phyloP scores from a whole-genome alignment of 2,329 filamentous ascomycete species.

The Celoporthe dispersa region DNA sequence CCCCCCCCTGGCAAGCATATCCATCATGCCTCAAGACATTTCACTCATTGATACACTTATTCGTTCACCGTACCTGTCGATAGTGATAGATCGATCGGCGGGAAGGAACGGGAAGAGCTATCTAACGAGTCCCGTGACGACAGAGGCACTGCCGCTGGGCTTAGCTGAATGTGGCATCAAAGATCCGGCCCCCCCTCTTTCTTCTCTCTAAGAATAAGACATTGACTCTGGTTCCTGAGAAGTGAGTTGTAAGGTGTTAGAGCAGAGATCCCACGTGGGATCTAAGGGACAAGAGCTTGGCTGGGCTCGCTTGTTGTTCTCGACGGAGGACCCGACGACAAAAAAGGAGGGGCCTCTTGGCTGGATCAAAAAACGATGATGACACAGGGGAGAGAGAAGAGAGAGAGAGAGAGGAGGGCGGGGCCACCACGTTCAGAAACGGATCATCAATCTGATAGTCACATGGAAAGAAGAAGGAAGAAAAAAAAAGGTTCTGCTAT shows the following conservation, averaged over 20 bases:
- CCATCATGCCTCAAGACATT: neutral
- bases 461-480: neutral
- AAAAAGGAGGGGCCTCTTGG: neutral
- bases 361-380: neutral
- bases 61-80: neutral
- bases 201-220: neutral
- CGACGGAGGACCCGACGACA: neutral
- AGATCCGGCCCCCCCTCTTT: neutral
- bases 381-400: neutral
- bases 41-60: neutral
- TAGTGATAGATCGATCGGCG: neutral
- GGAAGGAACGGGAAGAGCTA: neutral
- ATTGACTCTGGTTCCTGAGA: conserved; percentile 5
- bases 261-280: neutral
- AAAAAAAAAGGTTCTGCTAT: neutral
- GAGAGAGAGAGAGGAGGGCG: neutral
- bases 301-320: no score
- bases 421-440: neutral
- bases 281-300: neutral
- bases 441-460: neutral
- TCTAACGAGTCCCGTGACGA: neutral
- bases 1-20: neutral
- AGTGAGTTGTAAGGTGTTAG: neutral
- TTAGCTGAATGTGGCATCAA: neutral
- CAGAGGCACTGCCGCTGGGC: neutral